Base-by-base conservation (phyloP, 1,139 yeast species). In the Hyphopichia burtonii region DNA sequence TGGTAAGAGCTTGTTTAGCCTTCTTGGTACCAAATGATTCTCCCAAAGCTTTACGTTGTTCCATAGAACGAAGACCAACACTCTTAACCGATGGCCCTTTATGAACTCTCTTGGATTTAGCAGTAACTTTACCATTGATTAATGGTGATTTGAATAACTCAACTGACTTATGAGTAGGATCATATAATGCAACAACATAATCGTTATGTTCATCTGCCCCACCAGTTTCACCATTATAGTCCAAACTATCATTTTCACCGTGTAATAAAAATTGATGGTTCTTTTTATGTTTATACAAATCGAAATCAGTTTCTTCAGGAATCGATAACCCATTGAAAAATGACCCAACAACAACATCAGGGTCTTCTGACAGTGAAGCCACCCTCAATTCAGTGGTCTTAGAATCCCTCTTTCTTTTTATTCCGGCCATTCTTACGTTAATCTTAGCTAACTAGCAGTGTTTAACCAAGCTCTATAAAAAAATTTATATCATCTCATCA, bases 1-100 rank as follows among this genome's bases (percentile, higher is more conserved):
- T 91, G 40, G 80, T 72, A 58, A 94, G 87, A 31, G 96, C 96
- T 56, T 88, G 86, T 68, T 89, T 91, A 47, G 98, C 97, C 67
- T 84, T 91, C 68, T 88, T 89, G 47, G 99, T 91, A 76, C 99
- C 99, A 54, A 93, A 93, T 2, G 95, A 94, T 65, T 89, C 93
- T 58, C 99, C 99, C 56, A 93, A 76, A 3, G 88, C 87, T 49
- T 79, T 86, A 61, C 96, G 78, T 65, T 86, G 88, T 12, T 72
- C 70, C 34, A 73, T 64, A 51, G 71, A 67, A 55, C 82, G 74
- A 12, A 74, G 71, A 46, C 83, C 82, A 30, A 67, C 63, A 54
- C 76, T 81, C 62, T 75, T 80, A 45, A 86, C 72, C 22, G 72
- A 66, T 28, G 93, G 94, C 2, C 90, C 86, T 38, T 68, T 68